phyloP scores from a whole-genome alignment of 169 alveolate species.

The Plasmodium berghei region DNA sequence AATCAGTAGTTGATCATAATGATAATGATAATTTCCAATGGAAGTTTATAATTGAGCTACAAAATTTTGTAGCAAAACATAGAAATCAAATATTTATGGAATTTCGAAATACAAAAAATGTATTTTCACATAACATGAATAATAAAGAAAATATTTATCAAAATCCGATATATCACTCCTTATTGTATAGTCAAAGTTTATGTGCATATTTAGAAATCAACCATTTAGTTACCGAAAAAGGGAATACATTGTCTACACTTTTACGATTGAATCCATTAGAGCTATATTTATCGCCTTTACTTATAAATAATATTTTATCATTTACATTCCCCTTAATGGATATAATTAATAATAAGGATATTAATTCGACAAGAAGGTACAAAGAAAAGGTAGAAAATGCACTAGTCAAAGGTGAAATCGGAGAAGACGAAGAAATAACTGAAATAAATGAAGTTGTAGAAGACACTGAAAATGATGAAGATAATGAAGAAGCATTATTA shows the following conservation, averaged over 20 bases:
- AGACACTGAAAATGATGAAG: constrained; percentile 49
- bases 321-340: constrained; percentile 71
- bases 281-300: constrained; percentile 66
- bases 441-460: constrained; percentile 33
- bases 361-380: not conserved
- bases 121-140: constrained; percentile 23
- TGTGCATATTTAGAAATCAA: constrained; percentile 76
- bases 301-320: constrained; percentile 76
- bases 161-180: constrained; percentile 61
- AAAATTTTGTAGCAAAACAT: constrained; percentile 78
- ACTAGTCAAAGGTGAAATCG: not conserved
- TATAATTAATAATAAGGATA: constrained; percentile 31
- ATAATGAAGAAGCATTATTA: constrained; percentile 43
- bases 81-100: constrained; percentile 72
- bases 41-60: constrained; percentile 78
- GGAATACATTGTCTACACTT: constrained; percentile 63
- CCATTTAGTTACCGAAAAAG: constrained; percentile 74
- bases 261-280: constrained; percentile 64
- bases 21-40: constrained; percentile 82
- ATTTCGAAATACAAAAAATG: constrained; percentile 52
- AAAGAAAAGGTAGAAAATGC: not conserved
- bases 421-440: not conserved
- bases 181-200: constrained; percentile 68
- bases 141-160: constrained; percentile 26
- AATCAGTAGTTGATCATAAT: constrained; percentile 79